Percentiles rank a stretch among this genome's conserved stretches.
Conservation (phyloP, 2,329 filamentous ascomycete genomes). For the Colletotrichum euphorbiae region DNA sequence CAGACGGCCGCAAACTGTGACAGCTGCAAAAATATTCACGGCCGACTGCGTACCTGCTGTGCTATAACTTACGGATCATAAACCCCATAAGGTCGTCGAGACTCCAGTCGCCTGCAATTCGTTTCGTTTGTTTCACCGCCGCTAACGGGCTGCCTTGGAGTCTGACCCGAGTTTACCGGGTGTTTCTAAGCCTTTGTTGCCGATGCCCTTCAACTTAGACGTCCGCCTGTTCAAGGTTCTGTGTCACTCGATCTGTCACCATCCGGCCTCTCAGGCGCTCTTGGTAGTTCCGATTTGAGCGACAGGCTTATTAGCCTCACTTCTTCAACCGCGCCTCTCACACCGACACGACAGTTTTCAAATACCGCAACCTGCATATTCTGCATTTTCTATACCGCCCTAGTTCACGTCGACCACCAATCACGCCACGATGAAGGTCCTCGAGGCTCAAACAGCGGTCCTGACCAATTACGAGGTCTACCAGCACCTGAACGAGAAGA, state of each 20-base stretch:
- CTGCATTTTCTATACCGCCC: background rate
- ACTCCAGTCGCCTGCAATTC: background rate
- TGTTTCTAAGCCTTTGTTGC: background rate
- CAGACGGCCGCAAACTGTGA: slow-evolving; percentile 24
- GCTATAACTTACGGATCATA: background rate
- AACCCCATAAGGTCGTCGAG: background rate
- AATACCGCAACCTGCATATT: slow-evolving; percentile 25
- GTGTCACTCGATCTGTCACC: slow-evolving; percentile 29
- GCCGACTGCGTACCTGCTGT: slow-evolving; percentile 14
- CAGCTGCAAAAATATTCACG: slow-evolving; percentile 26
- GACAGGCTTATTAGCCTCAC: slow-evolving; percentile 26
- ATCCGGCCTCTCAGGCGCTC: slow-evolving; percentile 20
- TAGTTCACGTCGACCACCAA: no score
- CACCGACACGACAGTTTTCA: slow-evolving; percentile 34
- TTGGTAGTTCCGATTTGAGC: slow-evolving; percentile 21
- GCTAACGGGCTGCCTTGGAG: background rate
- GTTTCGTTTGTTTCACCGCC: slow-evolving; percentile 5
- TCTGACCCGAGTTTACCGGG: background rate
- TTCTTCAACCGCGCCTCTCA: slow-evolving; percentile 16
- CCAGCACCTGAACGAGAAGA: slow-evolving; percentile 70
- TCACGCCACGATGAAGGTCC: slow-evolving; percentile 69
- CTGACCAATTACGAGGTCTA: slow-evolving; percentile 81
- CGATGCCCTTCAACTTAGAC: slow-evolving; percentile 1
- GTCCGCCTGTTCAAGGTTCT: slow-evolving; percentile 13
- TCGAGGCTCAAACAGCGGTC: slow-evolving; percentile 76